Evolutionary conservation across 257 asterid species (phyloP).

Genomic region (Gardenia jasminoides): DNA sequence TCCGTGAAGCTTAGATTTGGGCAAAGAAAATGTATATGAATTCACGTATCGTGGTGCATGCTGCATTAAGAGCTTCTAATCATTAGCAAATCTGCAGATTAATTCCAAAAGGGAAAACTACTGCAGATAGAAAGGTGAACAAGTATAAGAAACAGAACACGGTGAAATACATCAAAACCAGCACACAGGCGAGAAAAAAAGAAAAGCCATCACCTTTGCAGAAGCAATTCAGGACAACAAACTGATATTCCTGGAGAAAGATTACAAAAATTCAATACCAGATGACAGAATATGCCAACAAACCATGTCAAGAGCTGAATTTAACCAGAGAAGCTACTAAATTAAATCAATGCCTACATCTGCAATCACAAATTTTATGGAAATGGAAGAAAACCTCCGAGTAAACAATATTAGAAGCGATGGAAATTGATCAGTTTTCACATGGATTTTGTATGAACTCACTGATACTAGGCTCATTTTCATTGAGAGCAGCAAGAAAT

Average conservation of each 20-base stretch:
- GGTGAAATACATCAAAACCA: not conserved
- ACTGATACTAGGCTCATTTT: not conserved
- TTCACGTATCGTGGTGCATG: not conserved
- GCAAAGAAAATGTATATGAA: not conserved
- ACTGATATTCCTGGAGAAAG: not conserved
- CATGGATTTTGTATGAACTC: not conserved
- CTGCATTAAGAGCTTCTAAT: not conserved
- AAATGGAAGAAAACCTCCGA: not conserved
- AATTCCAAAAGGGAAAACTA: too few species aligned
- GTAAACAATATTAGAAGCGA: too few species aligned
- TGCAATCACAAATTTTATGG: not conserved
- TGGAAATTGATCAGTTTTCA: not conserved
- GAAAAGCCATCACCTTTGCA: not conserved
- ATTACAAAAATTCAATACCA: not conserved
- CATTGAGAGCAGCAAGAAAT: not conserved
- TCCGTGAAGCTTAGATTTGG: not conserved
- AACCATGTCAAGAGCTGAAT: not conserved
- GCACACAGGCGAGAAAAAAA: not conserved
- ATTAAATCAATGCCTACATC: constrained; percentile 5
- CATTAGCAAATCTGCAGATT: not conserved
- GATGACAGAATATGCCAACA: not conserved
- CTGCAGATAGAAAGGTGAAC: not conserved
- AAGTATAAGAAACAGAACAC: not conserved
- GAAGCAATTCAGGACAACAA: not conserved
- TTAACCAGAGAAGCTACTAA: not conserved